Base-by-base conservation (phyloP, 371 early-diverging fungal species). In the Zychaea mexicana region DNA sequence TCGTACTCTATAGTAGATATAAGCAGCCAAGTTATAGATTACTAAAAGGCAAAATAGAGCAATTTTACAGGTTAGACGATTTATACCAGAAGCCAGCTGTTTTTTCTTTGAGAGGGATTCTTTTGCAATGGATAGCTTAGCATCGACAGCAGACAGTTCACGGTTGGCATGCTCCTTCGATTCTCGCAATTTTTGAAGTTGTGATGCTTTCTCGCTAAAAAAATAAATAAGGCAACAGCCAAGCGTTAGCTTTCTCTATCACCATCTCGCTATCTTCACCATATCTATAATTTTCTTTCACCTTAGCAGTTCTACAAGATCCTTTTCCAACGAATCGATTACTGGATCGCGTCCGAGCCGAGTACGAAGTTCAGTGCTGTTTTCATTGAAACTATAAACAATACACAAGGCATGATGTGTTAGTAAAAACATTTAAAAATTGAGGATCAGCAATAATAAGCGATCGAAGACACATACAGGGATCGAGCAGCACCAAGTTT, bases 51-150 rank as follows among this genome's bases (percentile, higher is more conserved):
- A n/a, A n/a, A n/a, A n/a, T n/a, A n/a, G n/a, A n/a, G n/a, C n/a
- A n/a, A n/a, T n/a, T n/a, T n/a, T n/a, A n/a, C n/a, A n/a, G n/a
- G n/a, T n/a, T n/a, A n/a, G n/a, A n/a, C n/a, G n/a, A 2, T 42
- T 21, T 36, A 15, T 42, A 72, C 74, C 59, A 28, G 64, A 45
- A 3, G 66, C 64, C 27, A 74, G 70, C 17, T 28, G 28, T 52
- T 71, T 55, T 52, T 67, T 69, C 21, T 60, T 59, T 0, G 24
- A 15, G 3, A 65, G 52, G 19, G 59, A 62, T 32, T 74, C 64
- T 26, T 58, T 62, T 2, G 79, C 76, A 64, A 83, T 71, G 2
- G 73, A 71, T n/a, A 76, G 32, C 59, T 66, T 81, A 1, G 80
- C 76, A 22, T 78, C 74, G 19, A 69, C 65, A 24, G 64, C 73